Evolutionary conservation across 768 basidiomycete genomes (phyloP).

Genomic region (Suillus subluteus): DNA sequence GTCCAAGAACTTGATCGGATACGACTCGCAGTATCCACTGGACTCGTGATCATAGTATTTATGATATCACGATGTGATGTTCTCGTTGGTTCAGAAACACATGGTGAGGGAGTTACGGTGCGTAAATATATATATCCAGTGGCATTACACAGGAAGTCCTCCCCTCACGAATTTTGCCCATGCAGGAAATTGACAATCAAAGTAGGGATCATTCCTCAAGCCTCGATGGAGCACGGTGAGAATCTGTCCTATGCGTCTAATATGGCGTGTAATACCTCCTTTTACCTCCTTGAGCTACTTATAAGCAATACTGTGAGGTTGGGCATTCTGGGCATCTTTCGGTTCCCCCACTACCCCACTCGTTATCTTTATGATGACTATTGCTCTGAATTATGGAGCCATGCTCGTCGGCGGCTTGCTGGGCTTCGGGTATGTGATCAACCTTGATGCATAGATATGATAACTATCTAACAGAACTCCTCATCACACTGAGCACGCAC

Average conservation of each 20-base stretch:
- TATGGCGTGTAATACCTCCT: too few relatives aligned
- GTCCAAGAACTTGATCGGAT: neutral
- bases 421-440: conserved; percentile 21
- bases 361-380: conserved; percentile 10
- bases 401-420: conserved; percentile 26
- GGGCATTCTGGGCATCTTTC: neutral
- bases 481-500: too few relatives aligned
- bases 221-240: too few relatives aligned
- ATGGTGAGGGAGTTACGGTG: neutral
- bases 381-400: conserved; percentile 20
- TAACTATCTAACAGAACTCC: neutral
- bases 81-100: too few relatives aligned
- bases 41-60: neutral
- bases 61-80: neutral
- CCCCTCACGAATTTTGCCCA: neutral
- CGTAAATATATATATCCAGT: neutral
- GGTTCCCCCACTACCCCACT: neutral
- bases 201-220: neutral
- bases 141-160: neutral
- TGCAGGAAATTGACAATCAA: neutral
- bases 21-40: neutral
- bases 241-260: neutral
- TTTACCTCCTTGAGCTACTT: neutral
- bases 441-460: neutral
- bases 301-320: conserved; percentile 3